Base-by-base conservation (phyloP, 768 basidiomycete genomes). In the Suillus subaureus region DNA sequence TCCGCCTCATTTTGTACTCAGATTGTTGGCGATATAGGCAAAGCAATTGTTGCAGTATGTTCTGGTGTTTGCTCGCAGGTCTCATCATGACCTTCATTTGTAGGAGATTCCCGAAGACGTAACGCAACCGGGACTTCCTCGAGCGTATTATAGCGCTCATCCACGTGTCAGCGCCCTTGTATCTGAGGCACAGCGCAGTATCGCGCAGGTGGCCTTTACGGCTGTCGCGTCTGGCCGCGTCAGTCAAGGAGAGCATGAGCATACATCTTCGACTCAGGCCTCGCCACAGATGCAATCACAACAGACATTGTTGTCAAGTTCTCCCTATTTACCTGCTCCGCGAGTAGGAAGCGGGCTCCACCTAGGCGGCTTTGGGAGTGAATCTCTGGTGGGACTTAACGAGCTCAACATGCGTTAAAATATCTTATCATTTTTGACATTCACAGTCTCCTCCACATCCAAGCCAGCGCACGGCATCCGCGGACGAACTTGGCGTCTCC, bases 61-160 rank as follows among this genome's bases (percentile, higher is more conserved):
- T 43, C 18, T 11, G n/a, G 15, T 60, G 7, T 61, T 45, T 52
- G 37, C 43, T 52, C 18, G 26, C 64, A 39, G 9, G 26, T 43
- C 23, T 16, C 26, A 35, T 51, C 37, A 47, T 70, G 55, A 72
- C 63, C 35, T 64, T 49, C 40, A 18, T 35, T 57, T 13, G 15
- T 66, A 91, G 87, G 92, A 91, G 82, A 90, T 97, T 16, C 88
- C 93, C 1, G 86, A 93, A 66, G 89, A 92, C n/a, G 77, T 80
- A 23, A 94, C 93, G 0, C 87, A 89, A 61, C 94, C 94, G 21
- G 96, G 96, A 31, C 80, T 91, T 40, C 84, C 90, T 2, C 85
- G 95, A 21, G 82, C 85, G 15, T 82, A 89, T 66, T 98, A 96
- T 73, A 81, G 82, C 51, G 88, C 87, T 1, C 91, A 90, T 62